Percentiles rank a stretch among this genome's conserved stretches.
These are phyloP conservation scores for Arctostaphylos glauca DNA, from an alignment of 148 eudicot genomes.

Conservation along the genomic window DNA sequence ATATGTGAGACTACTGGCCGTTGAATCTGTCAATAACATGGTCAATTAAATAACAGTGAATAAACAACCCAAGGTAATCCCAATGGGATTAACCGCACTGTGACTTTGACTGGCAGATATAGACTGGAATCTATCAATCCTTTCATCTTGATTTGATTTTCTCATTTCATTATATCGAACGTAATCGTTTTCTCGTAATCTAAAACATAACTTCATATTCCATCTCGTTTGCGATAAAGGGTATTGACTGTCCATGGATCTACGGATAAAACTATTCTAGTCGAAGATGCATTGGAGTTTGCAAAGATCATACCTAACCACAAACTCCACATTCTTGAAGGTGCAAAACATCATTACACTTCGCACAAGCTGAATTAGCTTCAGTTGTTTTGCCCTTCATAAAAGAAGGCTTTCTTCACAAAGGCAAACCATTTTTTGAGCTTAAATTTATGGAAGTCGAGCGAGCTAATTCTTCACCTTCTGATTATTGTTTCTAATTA, in stretches of 20 bases:
- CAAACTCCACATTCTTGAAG: conserved; percentile 56
- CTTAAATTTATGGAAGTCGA: not conserved
- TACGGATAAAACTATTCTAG: conserved; percentile 61
- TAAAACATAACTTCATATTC: conserved; percentile 20
- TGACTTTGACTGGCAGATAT: not conserved
- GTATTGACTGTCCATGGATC: conserved; percentile 58
- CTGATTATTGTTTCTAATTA: not conserved
- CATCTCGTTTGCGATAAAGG: conserved; percentile 33
- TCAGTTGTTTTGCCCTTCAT: conserved; percentile 59
- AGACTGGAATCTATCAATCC: not conserved
- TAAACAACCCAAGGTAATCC: no score
- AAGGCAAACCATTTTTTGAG: conserved; percentile 16
- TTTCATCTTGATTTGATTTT: not conserved
- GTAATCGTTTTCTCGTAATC: conserved; percentile 9
- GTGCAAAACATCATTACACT: conserved; percentile 63
- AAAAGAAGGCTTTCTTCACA: conserved; percentile 14
- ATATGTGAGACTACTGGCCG: no score
- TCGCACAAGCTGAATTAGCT: conserved; percentile 49
- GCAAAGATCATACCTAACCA: conserved; percentile 75
- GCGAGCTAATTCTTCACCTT: conserved; percentile 21
- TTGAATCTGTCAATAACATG: no score
- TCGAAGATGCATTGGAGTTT: conserved; percentile 72
- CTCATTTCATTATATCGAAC: conserved; percentile 23
- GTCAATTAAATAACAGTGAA: no score
- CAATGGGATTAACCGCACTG: no score